Base-by-base conservation (phyloP, 2,329 filamentous ascomycete species). In the Diaporthe aspalathi region DNA sequence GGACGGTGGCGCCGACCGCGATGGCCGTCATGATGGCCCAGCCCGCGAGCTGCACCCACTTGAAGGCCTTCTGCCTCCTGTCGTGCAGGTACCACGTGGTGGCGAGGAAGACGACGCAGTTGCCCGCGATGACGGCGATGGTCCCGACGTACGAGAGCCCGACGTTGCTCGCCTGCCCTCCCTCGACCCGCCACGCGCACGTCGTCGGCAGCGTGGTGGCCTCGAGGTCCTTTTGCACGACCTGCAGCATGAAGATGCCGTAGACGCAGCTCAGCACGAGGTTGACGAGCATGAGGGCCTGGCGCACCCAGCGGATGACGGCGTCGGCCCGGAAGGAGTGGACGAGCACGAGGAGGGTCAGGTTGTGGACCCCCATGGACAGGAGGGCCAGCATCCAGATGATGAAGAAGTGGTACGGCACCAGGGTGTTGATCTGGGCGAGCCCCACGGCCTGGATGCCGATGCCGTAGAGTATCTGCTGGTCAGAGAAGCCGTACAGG, bases 381-480 rank as follows among this genome's bases (percentile, higher is more conserved):
- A 92, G 83, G 16, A 91, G 80, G 0, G 88, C 89, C 2, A 92
- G 81, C 82, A 92, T 90, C 72, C 69, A 92, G 74, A 92, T 87
- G 68, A 92, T 85, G 81, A 92, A 92, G 82, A 92, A 92, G 80
- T 93, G 90, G 77, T 93, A 93, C 0, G 89, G 86, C 0, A 90
- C 85, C 78, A 92, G 86, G 6, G 83, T 82, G 56, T 85, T 80
- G 77, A 88, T 86, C 76, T 90, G 89, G 5, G 87, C 87, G 1
- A 93, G 84, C 0, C 88, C 91, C 29, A 92, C 84, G 70, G 83
- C 84, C 78, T 92, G 90, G 70, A 93, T 88, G n/a, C 88, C 90
- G 77, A 92, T 92, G 50, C 91, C 90, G 22, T 89, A 90, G 68
- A 92, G 82, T 78, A 92, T 89, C 79, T 92, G 90, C 77, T 92